A percentile compares a stretch with the other conserved stretches of the same genome.
Conservation (phyloP, 257 asterid species). For the Salvia rosmarinus region DNA sequence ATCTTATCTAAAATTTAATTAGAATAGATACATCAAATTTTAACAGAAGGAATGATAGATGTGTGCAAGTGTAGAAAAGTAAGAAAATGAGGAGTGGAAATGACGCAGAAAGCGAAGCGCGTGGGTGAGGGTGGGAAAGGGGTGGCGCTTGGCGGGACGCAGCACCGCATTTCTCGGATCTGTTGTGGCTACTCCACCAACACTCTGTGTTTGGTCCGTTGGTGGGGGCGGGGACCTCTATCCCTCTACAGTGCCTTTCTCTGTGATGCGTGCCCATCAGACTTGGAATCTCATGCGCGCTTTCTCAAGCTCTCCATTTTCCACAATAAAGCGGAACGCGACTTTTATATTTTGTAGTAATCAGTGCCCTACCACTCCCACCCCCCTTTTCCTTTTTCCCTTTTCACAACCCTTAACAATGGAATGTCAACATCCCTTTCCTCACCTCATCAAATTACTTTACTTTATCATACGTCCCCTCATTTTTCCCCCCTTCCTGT, state of each 20-base stretch:
- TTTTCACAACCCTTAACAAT: background rate
- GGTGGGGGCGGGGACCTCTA: constrained; percentile 29
- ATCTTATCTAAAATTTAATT: no score
- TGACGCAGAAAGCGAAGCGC: background rate
- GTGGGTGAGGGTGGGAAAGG: background rate
- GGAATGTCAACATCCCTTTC: constrained; percentile 27
- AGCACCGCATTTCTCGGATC: constrained; percentile 87
- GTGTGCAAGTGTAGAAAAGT: no score
- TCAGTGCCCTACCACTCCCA: constrained; percentile 28
- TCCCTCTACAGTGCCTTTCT: constrained; percentile 30
- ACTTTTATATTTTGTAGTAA: constrained; percentile 31
- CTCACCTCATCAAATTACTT: background rate
- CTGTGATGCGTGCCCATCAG: constrained; percentile 38
- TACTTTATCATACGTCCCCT: background rate
- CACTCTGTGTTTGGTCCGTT: constrained; percentile 39
- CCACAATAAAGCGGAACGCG: constrained; percentile 9
- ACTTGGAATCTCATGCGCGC: constrained; percentile 33
- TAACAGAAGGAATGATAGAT: no score
- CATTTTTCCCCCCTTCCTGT: no score
- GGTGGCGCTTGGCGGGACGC: constrained; percentile 38
- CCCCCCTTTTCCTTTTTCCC: background rate
- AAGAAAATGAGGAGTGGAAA: background rate
- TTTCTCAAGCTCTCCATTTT: constrained; percentile 6
- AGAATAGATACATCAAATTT: no score
- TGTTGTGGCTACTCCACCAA: constrained; percentile 45